A percentile compares a stretch with the other conserved stretches of the same genome.
phyloP scores from a whole-genome alignment of 331 rosid genomes.

The Malus hybrid region DNA sequence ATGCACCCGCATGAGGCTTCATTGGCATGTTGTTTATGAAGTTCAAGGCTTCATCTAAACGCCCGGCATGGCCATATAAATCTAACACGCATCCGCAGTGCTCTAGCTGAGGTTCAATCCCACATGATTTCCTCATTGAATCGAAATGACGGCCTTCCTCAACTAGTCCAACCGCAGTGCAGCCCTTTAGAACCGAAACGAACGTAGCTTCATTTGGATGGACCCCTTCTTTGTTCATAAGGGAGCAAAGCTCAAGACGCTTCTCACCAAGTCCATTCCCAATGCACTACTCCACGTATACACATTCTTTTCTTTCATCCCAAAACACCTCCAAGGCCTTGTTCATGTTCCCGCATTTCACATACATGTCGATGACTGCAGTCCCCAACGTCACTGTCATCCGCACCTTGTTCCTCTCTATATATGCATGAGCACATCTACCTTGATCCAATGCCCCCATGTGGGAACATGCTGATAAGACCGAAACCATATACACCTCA shows the following conservation, averaged over 20 bases:
- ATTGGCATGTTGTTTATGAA: constrained; percentile 43
- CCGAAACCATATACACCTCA: constrained; percentile 42
- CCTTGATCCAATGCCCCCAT: constrained; percentile 48
- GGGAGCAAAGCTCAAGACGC: constrained; percentile 31
- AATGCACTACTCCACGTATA: constrained; percentile 49
- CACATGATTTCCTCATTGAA: constrained; percentile 27
- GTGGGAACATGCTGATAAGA: constrained; percentile 33
- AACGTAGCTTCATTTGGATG: constrained; percentile 36
- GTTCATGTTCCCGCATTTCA: constrained; percentile 34
- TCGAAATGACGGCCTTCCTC: constrained; percentile 40
- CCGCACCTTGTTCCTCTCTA: constrained; percentile 29
- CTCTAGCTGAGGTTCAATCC: constrained; percentile 38
- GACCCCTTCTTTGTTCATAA: constrained; percentile 32
- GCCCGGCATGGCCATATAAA: constrained; percentile 45
- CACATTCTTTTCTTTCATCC: constrained; percentile 45
- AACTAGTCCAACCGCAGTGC: constrained; percentile 48
- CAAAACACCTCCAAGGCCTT: constrained; percentile 50
- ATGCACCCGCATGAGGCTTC: constrained; percentile 45
- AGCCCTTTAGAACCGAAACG: constrained; percentile 37
- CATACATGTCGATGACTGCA: constrained; percentile 43
- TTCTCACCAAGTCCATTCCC: constrained; percentile 43
- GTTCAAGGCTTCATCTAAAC: constrained; percentile 33
- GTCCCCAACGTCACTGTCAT: constrained; percentile 37
- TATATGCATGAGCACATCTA: constrained; percentile 43
- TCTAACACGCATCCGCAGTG: constrained; percentile 52